Conservation (phyloP, 2,329 filamentous ascomycete species). For the Colletotrichum ledebouriae region DNA sequence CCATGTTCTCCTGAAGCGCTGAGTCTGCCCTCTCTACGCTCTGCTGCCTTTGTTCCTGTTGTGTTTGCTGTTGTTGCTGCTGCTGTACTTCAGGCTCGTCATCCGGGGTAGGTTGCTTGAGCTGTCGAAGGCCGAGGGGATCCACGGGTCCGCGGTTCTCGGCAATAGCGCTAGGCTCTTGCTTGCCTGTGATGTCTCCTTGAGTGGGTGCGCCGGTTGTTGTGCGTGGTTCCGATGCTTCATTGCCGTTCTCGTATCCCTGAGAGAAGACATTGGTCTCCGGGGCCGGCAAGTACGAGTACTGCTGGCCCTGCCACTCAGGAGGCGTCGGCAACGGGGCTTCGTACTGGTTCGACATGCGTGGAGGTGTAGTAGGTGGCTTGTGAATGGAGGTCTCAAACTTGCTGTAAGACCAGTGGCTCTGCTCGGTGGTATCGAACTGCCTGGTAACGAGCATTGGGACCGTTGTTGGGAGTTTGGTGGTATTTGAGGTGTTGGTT, state of each 20-base stretch:
- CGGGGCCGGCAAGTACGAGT: conserved; percentile 61
- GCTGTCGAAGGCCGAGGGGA: conserved; percentile 57
- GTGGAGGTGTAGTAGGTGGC: conserved; percentile 58
- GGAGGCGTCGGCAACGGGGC: conserved; percentile 63
- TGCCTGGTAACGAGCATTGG: conserved; percentile 71
- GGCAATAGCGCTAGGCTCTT: conserved; percentile 57
- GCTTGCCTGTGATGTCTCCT: conserved; percentile 76
- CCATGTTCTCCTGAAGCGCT: conserved; percentile 55
- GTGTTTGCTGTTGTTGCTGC: conserved; percentile 38
- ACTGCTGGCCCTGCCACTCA: conserved; percentile 70
- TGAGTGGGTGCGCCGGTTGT: conserved; percentile 55
- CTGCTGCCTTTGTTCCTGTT: conserved; percentile 46
- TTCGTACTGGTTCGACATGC: conserved; percentile 71
- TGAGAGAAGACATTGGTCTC: conserved; percentile 61
- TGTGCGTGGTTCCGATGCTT: conserved; percentile 55
- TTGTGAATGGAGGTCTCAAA: conserved; percentile 62
- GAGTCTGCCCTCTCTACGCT: conserved; percentile 56
- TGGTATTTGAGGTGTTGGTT: conserved; percentile 41
- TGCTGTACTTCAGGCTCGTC: conserved; percentile 53
- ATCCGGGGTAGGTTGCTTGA: conserved; percentile 55
- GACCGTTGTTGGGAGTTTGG: conserved; percentile 45
- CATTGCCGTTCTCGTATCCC: conserved; percentile 58
- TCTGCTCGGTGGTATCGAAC: conserved; percentile 66
- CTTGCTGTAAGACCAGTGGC: conserved; percentile 68
- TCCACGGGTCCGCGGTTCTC: conserved; percentile 55